A percentile compares a stretch with the other conserved stretches of the same genome.
These are phyloP conservation scores for Miamiensis avidus DNA, from an alignment of 169 alveolate genomes.

Conservation along the genomic window DNA sequence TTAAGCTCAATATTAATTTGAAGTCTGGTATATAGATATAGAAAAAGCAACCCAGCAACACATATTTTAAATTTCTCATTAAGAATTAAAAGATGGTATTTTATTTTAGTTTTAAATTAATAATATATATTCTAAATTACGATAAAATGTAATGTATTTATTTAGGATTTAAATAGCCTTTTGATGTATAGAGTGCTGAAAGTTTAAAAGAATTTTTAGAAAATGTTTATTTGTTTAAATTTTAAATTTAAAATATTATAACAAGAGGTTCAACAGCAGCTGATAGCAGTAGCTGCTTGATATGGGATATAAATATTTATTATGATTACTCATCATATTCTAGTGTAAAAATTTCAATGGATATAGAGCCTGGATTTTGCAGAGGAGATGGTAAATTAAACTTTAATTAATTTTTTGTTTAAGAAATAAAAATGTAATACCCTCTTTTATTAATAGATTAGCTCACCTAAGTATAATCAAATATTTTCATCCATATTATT, in stretches of 20 bases:
- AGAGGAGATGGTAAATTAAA: neutral
- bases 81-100: no score
- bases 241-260: no score
- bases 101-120: no score
- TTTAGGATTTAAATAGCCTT: neutral
- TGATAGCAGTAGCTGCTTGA: neutral
- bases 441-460: no score
- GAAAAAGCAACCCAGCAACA: no score
- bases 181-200: neutral
- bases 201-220: neutral
- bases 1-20: no score
- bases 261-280: neutral
- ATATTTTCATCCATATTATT: neutral
- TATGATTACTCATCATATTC: neutral
- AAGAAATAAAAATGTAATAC: neutral
- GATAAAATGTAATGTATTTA: no score
- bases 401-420: neutral
- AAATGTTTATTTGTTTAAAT: no score
- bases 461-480: neutral
- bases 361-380: neutral
- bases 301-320: slow-evolving; percentile 2
- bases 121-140: no score
- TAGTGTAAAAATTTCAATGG: neutral
- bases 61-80: no score
- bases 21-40: no score